phyloP scores from a whole-genome alignment of 768 basidiomycete genomes.

The Dioszegia aurantiaca region DNA sequence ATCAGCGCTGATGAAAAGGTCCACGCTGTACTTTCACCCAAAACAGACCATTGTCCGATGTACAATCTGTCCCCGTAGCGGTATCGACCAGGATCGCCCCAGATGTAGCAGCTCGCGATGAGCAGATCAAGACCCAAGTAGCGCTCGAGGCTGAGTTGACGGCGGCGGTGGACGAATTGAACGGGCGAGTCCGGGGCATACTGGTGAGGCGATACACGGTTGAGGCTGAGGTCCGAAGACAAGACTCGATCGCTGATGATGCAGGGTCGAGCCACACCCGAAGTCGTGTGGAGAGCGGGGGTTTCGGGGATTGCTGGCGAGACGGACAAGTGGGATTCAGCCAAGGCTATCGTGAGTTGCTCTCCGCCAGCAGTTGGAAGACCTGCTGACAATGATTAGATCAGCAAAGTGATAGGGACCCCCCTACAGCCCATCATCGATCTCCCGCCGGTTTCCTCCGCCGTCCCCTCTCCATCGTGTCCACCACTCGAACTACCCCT shows the following conservation, averaged over 20 bases:
- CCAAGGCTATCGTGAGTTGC: constrained; percentile 10
- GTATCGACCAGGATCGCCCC: not conserved
- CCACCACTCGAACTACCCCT: not conserved
- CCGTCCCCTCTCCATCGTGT: too few species aligned
- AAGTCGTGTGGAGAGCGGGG: not conserved
- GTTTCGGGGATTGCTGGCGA: not conserved
- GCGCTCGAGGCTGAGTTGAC: constrained; percentile 13
- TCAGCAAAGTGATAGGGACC: constrained; percentile 5
- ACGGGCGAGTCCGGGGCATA: constrained; percentile 2
- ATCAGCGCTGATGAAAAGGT: constrained; percentile 1
- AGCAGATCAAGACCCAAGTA: constrained; percentile 6
- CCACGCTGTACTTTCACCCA: constrained; percentile 5
- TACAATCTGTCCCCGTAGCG: not conserved
- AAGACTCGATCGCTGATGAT: not conserved
- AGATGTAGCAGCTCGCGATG: too few species aligned
- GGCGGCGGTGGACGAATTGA: constrained; percentile 9
- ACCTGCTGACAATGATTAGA: constrained; percentile 7
- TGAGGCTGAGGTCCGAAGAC: too few species aligned
- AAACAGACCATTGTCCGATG: not conserved
- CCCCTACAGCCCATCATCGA: not conserved
- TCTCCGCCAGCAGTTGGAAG: too few species aligned
- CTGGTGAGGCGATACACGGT: not conserved
- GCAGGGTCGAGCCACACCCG: constrained; percentile 6
- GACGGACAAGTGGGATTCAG: not conserved
- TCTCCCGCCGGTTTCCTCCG: not conserved